phyloP scores from a whole-genome alignment of 371 early-diverging fungal species.

The Ordospora colligata region DNA sequence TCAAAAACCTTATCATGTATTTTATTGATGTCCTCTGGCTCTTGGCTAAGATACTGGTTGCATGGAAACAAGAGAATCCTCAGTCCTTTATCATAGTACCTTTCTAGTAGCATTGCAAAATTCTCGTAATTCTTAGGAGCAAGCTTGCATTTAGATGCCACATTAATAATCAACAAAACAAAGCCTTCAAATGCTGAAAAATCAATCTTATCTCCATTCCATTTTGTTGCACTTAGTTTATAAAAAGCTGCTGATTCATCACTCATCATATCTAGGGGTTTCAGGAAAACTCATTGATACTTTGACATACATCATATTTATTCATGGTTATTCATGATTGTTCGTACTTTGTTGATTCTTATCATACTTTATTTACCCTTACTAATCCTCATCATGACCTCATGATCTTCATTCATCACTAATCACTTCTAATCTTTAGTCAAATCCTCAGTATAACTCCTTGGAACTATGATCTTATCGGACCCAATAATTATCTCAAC shows the following conservation, averaged over 20 bases:
- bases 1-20: conserved; percentile 35
- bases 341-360: too few species aligned
- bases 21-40: conserved; percentile 64
- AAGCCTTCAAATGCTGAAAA: conserved; percentile 44
- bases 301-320: too few species aligned
- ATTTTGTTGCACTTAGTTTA: conserved; percentile 30
- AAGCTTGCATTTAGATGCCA: conserved; percentile 84
- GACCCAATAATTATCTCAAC: conserved; percentile 49
- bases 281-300: too few species aligned
- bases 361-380: too few species aligned
- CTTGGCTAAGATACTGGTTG: conserved; percentile 75
- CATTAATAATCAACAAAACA: conserved; percentile 70
- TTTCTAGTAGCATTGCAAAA: conserved; percentile 69
- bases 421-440: not conserved
- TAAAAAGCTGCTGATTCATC: conserved; percentile 34
- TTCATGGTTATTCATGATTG: too few species aligned
- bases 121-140: conserved; percentile 70
- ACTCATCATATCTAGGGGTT: too few species aligned
- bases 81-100: conserved; percentile 68
- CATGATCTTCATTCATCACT: not conserved
- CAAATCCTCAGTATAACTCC: conserved; percentile 29
- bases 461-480: conserved; percentile 29
- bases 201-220: conserved; percentile 1
- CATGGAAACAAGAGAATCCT: conserved; percentile 69
- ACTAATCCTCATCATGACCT: too few species aligned